Percentiles rank a stretch among this genome's conserved stretches.
Conservation (phyloP, 371 early-diverging fungal species). For the Mortierella polycephala region DNA sequence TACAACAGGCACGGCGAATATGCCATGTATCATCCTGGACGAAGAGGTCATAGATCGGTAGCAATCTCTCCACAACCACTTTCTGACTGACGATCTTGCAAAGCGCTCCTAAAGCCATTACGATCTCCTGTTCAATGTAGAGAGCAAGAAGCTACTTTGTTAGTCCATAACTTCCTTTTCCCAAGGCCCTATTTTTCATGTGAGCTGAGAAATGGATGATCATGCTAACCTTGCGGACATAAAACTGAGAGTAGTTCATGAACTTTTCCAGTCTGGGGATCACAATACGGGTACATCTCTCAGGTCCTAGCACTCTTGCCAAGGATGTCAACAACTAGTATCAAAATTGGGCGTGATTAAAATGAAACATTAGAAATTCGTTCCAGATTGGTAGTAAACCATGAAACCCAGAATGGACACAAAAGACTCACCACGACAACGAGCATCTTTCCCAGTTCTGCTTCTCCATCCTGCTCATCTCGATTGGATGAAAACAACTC, state of each 20-base stretch:
- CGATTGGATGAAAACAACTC: conserved; percentile 3
- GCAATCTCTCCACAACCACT: conserved; percentile 59
- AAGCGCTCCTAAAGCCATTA: conserved; percentile 62
- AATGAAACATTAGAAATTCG: conserved; percentile 24
- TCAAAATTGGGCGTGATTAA: conserved; percentile 17
- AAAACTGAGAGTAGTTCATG: conserved; percentile 62
- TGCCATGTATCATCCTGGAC: conserved; percentile 71
- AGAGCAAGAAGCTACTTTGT: not conserved
- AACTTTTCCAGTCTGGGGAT: conserved; percentile 65
- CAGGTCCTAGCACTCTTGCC: conserved; percentile 59
- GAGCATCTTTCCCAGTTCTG: conserved; percentile 66
- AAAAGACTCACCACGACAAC: conserved; percentile 63
- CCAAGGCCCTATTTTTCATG: not conserved
- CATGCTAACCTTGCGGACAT: conserved; percentile 60
- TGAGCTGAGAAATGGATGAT: too few relatives aligned
- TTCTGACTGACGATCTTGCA: conserved; percentile 57
- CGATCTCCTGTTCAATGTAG: conserved; percentile 56
- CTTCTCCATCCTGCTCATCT: conserved; percentile 58
- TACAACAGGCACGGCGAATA: conserved; percentile 66
- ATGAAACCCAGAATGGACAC: not conserved
- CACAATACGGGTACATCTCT: conserved; percentile 59
- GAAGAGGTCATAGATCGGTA: conserved; percentile 63
- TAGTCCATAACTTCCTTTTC: not conserved
- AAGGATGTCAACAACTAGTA: conserved; percentile 63
- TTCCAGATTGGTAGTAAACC: not conserved